Evolutionary conservation across 768 basidiomycete genomes (phyloP).

Genomic region (Xerocomellus intermedius): DNA sequence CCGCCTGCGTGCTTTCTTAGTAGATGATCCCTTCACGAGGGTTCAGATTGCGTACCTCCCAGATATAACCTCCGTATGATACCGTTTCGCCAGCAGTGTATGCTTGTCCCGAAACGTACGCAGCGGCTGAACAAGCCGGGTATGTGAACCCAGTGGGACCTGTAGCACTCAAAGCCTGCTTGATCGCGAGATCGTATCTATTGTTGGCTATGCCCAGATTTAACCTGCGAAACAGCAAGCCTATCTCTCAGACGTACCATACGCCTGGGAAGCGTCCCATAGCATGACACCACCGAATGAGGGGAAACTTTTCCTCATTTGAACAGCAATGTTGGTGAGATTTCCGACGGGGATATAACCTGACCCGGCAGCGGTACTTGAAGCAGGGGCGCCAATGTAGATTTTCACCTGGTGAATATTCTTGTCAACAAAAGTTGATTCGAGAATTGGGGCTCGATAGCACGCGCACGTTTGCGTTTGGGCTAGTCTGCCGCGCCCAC

Average conservation of each 20-base stretch:
- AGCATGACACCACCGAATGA: conserved; percentile 46
- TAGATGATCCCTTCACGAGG: not conserved
- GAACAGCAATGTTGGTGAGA: conserved; percentile 33
- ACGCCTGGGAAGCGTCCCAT: conserved; percentile 46
- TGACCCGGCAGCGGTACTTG: conserved; percentile 40
- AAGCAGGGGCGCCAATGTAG: conserved; percentile 44
- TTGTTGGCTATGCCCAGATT: conserved; percentile 44
- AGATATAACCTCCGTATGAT: conserved; percentile 61
- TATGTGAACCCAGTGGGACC: conserved; percentile 70
- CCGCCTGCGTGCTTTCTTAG: conserved; percentile 43
- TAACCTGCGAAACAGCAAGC: not conserved
- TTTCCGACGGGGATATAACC: conserved; percentile 37
- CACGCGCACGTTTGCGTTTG: conserved; percentile 38
- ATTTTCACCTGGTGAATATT: conserved; percentile 34
- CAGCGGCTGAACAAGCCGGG: conserved; percentile 57
- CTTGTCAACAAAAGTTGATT: not conserved
- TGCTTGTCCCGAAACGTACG: conserved; percentile 46
- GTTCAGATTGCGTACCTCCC: conserved; percentile 44
- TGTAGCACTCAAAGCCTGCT: conserved; percentile 55
- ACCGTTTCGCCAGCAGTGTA: conserved; percentile 54
- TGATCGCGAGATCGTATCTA: conserved; percentile 59
- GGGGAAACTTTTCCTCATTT: conserved; percentile 39
- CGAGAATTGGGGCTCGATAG: not conserved
- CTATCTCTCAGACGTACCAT: conserved; percentile 14
- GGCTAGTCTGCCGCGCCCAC: conserved; percentile 42